These are phyloP conservation scores for Micromonas commoda DNA, from an alignment of 139 green algal genomes.

Conservation along the genomic window DNA sequence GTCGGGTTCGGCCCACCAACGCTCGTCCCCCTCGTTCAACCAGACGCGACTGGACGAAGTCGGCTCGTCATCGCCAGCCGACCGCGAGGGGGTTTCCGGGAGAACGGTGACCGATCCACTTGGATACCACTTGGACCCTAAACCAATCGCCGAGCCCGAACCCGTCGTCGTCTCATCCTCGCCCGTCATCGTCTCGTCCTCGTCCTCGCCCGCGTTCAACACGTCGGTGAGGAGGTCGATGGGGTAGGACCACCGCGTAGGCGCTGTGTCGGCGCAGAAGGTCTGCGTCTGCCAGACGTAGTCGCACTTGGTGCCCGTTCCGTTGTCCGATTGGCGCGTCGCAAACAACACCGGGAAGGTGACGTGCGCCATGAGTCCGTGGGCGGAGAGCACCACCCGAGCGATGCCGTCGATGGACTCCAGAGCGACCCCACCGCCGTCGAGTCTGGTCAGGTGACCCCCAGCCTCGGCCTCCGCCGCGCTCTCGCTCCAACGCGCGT, in stretches of 20 bases:
- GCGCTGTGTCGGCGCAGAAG: background rate
- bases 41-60: too few relatives aligned
- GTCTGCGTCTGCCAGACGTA: background rate
- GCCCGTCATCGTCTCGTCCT: background rate
- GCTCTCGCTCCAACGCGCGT: background rate
- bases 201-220: background rate
- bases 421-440: background rate
- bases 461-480: background rate
- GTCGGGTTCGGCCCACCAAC: background rate
- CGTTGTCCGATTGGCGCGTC: background rate
- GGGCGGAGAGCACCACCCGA: background rate
- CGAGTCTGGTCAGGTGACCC: background rate
- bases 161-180: background rate
- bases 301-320: background rate
- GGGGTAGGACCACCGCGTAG: background rate
- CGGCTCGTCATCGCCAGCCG: too few relatives aligned
- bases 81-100: too few relatives aligned
- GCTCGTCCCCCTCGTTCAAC: background rate
- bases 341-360: background rate
- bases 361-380: background rate
- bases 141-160: too few relatives aligned
- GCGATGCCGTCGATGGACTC: background rate
- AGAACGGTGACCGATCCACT: too few relatives aligned
- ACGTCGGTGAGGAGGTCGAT: background rate
- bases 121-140: too few relatives aligned